Percentiles rank a stretch among this genome's conserved stretches.
These are phyloP conservation scores for Adansonia gregorii DNA, from an alignment of 441 rosid species.

Conservation along the genomic window DNA sequence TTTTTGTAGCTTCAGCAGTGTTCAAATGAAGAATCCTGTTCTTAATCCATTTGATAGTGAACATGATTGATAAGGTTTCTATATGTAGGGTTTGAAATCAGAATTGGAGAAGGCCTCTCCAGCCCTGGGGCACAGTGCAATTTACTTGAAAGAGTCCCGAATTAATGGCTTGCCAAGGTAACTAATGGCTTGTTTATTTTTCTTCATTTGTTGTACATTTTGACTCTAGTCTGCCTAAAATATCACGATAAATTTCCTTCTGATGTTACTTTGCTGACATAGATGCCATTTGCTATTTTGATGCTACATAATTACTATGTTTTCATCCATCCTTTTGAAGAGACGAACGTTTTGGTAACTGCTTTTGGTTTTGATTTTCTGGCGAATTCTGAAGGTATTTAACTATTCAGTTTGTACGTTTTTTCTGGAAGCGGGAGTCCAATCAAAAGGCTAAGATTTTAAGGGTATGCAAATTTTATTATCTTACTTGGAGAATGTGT, in stretches of 20 bases:
- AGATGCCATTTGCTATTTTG: slow-evolving; percentile 8
- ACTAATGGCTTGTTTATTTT: too few species aligned
- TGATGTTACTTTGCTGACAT: slow-evolving; percentile 36
- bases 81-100: slow-evolving; percentile 77
- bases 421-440: slow-evolving; percentile 99
- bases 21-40: background rate
- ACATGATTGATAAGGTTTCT: slow-evolving; percentile 18
- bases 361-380: background rate
- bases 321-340: slow-evolving; percentile 21
- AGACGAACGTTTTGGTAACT: slow-evolving; percentile 26
- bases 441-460: slow-evolving; percentile 99
- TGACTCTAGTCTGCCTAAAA: too few species aligned
- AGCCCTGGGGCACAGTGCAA: slow-evolving; percentile 77
- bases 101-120: slow-evolving; percentile 94
- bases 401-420: slow-evolving; percentile 96
- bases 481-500: background rate
- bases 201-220: too few species aligned
- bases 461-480: slow-evolving; percentile 52
- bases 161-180: slow-evolving; percentile 85
- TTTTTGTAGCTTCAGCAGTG: background rate
- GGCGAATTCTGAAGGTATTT: slow-evolving; percentile 60
- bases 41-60: slow-evolving; percentile 9
- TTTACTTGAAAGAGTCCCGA: slow-evolving; percentile 82
- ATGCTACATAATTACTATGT: slow-evolving; percentile 10
- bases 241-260: background rate